These are phyloP conservation scores for Acrocalymma vagum DNA, from an alignment of 2,329 filamentous ascomycete genomes.

Conservation along the genomic window DNA sequence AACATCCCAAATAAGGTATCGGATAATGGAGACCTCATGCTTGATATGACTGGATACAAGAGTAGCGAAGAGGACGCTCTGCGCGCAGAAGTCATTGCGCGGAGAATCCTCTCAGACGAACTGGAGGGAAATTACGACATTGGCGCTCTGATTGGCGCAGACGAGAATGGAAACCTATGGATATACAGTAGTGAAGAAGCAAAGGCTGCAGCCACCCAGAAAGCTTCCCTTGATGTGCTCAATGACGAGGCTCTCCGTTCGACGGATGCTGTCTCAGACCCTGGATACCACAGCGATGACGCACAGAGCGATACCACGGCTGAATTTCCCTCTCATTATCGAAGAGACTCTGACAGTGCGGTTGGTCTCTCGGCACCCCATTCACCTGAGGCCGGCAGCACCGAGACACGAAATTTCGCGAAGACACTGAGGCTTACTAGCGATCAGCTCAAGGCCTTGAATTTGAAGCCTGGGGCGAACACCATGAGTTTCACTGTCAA, in stretches of 20 bases:
- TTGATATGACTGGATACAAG: constrained; percentile 98
- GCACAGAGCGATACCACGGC: constrained; percentile 67
- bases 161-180: constrained; percentile 97
- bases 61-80: constrained; percentile 91
- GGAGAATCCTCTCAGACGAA: constrained; percentile 91
- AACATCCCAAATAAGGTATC: constrained; percentile 96
- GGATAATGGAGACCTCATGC: constrained; percentile 91
- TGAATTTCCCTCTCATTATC: constrained; percentile 62
- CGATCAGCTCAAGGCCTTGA: constrained; percentile 88
- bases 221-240: constrained; percentile 61
- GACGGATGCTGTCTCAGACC: constrained; percentile 88
- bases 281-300: constrained; percentile 93
- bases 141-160: constrained; percentile 91
- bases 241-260: constrained; percentile 63
- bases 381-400: constrained; percentile 59
- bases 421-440: constrained; percentile 96
- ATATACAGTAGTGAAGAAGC: constrained; percentile 98
- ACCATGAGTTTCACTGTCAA: constrained; percentile 97
- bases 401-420: constrained; percentile 87
- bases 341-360: constrained; percentile 75
- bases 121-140: constrained; percentile 96
- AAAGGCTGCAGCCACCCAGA: constrained; percentile 84
- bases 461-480: constrained; percentile 86
- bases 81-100: constrained; percentile 89
- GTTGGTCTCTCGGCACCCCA: constrained; percentile 69